A percentile compares a stretch with the other conserved stretches of the same genome.
Evolutionary conservation across 176 grass and related monocot genomes (phyloP).

Genomic region (Oryza meridionalis): DNA sequence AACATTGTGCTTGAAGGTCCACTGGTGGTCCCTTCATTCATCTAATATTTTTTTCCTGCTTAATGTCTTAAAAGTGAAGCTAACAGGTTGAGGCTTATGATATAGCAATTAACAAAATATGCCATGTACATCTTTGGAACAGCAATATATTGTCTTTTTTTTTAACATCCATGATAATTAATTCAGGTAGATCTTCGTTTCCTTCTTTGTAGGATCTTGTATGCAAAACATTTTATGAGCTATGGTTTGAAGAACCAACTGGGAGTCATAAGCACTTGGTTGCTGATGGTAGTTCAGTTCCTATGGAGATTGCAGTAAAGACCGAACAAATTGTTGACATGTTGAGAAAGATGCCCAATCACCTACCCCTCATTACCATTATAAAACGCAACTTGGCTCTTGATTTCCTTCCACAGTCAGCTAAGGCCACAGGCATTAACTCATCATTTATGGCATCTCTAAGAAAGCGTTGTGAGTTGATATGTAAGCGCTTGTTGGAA

Average conservation of each 20-base stretch:
- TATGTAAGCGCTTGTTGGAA: slow-evolving; percentile 91
- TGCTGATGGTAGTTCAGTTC: slow-evolving; percentile 97
- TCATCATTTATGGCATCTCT: slow-evolving; percentile 63
- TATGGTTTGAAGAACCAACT: slow-evolving; percentile 96
- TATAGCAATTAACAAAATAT: slow-evolving; percentile 16
- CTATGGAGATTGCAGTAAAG: slow-evolving; percentile 92
- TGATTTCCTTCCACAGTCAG: slow-evolving; percentile 96
- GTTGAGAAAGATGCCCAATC: slow-evolving; percentile 94
- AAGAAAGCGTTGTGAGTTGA: slow-evolving; percentile 84
- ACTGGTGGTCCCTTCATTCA: background rate
- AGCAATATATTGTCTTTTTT: slow-evolving; percentile 29
- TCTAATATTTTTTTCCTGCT: slow-evolving; percentile 4
- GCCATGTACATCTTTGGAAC: slow-evolving; percentile 33
- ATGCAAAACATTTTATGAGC: slow-evolving; percentile 98
- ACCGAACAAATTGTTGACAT: slow-evolving; percentile 99
- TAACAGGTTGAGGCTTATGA: slow-evolving; percentile 9
- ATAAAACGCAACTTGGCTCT: slow-evolving; percentile 84
- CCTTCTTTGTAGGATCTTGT: slow-evolving; percentile 76
- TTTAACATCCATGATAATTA: slow-evolving; percentile 20
- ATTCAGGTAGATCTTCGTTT: slow-evolving; percentile 34
- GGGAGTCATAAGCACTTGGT: slow-evolving; percentile 92
- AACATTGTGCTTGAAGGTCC: background rate
- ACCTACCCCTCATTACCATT: slow-evolving; percentile 89
- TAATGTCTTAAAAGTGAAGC: slow-evolving; percentile 21
- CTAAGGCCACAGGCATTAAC: slow-evolving; percentile 84